Evolutionary conservation across 2,329 filamentous ascomycete species (phyloP).

Genomic region (Cercospora berteroae): DNA sequence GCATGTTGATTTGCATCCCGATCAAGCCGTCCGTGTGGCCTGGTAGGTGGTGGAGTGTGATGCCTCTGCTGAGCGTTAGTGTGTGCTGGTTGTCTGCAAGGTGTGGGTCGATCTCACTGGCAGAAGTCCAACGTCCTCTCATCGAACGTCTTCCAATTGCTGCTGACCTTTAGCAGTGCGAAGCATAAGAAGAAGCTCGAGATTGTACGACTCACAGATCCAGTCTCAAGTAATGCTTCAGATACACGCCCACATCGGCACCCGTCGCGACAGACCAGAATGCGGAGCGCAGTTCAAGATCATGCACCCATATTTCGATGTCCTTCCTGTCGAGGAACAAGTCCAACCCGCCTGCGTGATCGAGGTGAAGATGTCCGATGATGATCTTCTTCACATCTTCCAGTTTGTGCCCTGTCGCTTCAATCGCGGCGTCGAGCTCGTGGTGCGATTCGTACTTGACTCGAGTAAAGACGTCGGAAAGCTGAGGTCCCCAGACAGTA

Average conservation of each 20-base stretch:
- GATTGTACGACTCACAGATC: constrained; percentile 29
- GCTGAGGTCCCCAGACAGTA: constrained; percentile 37
- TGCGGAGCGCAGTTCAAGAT: constrained; percentile 35
- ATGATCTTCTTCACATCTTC: constrained; percentile 41
- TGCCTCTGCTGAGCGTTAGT: constrained; percentile 23
- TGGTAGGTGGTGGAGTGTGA: constrained; percentile 40
- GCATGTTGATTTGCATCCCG: constrained; percentile 40
- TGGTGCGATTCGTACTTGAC: constrained; percentile 38
- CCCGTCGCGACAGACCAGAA: constrained; percentile 40
- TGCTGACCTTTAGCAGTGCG: constrained; percentile 8
- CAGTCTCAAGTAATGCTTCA: constrained; percentile 38
- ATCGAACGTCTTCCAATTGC: constrained; percentile 41
- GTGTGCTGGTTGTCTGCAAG: not conserved
- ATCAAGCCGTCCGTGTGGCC: constrained; percentile 40
- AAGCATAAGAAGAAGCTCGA: not conserved
- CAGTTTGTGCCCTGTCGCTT: constrained; percentile 37
- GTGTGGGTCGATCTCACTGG: constrained; percentile 20
- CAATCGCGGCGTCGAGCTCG: constrained; percentile 38
- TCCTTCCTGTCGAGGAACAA: constrained; percentile 37
- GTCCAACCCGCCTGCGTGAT: constrained; percentile 38
- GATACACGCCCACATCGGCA: constrained; percentile 38
- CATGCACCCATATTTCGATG: constrained; percentile 39
- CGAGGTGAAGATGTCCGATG: constrained; percentile 39
- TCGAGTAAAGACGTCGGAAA: constrained; percentile 37
- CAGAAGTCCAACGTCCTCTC: constrained; percentile 38